Evolutionary conservation across 2,329 filamentous ascomycete genomes (phyloP).

Genomic region (Podosphaera fusca): DNA sequence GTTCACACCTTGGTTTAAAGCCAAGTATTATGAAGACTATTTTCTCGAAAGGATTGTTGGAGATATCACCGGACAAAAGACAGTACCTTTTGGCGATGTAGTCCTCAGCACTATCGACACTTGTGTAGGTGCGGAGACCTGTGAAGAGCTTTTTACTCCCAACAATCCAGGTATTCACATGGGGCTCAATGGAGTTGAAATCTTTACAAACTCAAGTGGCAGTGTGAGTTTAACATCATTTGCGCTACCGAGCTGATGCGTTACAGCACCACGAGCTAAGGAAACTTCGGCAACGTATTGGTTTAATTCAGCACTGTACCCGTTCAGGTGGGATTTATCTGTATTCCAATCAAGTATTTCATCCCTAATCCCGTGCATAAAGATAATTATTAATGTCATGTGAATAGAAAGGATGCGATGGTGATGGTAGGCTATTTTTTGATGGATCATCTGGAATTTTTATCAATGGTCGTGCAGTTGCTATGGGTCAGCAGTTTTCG

Average conservation of each 20-base stretch:
- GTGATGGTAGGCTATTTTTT: background rate
- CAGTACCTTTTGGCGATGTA: conserved; percentile 35
- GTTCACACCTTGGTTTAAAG: conserved; percentile 18
- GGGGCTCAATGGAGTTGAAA: conserved; percentile 47
- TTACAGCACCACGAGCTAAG: conserved; percentile 37
- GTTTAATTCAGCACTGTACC: conserved; percentile 27
- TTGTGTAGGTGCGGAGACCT: conserved; percentile 39
- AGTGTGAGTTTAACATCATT: background rate
- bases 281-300: conserved; percentile 40
- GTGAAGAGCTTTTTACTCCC: conserved; percentile 43
- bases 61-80: conserved; percentile 25
- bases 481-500: conserved; percentile 25
- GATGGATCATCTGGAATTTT: conserved; percentile 37
- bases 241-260: background rate
- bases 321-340: conserved; percentile 29
- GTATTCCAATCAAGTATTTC: conserved; percentile 37
- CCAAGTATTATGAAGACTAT: conserved; percentile 37
- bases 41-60: conserved; percentile 29
- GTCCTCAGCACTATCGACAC: conserved; percentile 30
- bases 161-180: conserved; percentile 28
- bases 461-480: conserved; percentile 29
- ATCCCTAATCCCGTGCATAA: conserved; percentile 14
- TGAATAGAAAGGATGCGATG: conserved; percentile 1
- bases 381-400: conserved; percentile 13
- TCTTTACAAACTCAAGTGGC: conserved; percentile 47